These are phyloP conservation scores for Dichomitus squalens DNA, from an alignment of 1,284 basidiomycete species.

Conservation along the genomic window DNA sequence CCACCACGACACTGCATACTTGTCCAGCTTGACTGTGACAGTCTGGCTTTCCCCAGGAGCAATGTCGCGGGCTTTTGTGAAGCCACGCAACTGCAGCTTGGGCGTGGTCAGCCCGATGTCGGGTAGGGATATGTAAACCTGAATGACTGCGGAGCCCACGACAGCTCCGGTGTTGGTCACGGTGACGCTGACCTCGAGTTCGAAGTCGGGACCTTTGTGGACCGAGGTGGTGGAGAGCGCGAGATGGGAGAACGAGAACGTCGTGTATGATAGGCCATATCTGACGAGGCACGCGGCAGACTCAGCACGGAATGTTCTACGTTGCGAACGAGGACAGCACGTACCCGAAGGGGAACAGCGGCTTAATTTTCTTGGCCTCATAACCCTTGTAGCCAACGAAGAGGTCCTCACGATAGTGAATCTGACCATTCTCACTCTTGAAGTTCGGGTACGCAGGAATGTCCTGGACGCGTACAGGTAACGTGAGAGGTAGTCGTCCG, in stretches of 20 bases:
- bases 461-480: constrained; percentile 66
- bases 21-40: constrained; percentile 1
- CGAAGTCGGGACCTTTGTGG: constrained; percentile 34
- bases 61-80: constrained; percentile 46
- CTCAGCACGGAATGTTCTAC: not conserved
- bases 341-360: constrained; percentile 73
- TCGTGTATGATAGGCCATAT: constrained; percentile 75
- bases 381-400: constrained; percentile 78
- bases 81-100: constrained; percentile 57
- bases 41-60: constrained; percentile 1
- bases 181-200: constrained; percentile 40
- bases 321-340: not conserved
- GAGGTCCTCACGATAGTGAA: constrained; percentile 65
- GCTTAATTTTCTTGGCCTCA: constrained; percentile 54
- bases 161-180: constrained; percentile 61
- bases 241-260: constrained; percentile 58
- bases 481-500: constrained; percentile 69
- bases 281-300: constrained; percentile 29
- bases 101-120: constrained; percentile 57
- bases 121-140: constrained; percentile 67
- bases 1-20: constrained; percentile 60
- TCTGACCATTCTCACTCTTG: constrained; percentile 64
- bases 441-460: constrained; percentile 64
- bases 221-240: constrained; percentile 32
- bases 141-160: constrained; percentile 66